These are phyloP conservation scores for Onygenales sp. DNA, from an alignment of 2,329 filamentous ascomycete genomes.

Conservation along the genomic window DNA sequence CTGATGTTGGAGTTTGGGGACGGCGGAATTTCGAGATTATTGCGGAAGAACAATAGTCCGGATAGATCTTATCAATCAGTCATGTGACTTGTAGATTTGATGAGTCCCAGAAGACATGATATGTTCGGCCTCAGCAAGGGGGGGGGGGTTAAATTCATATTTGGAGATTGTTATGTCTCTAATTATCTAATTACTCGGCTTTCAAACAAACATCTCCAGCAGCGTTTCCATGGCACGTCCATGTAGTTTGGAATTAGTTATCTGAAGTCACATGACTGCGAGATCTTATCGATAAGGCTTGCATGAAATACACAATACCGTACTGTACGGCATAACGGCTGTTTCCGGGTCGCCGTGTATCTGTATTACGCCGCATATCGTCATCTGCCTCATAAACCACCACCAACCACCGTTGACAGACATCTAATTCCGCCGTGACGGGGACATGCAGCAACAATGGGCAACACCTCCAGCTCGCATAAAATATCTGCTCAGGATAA, in stretches of 20 bases:
- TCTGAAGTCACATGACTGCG: background rate
- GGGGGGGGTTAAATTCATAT: background rate
- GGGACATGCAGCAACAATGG: constrained; percentile 43
- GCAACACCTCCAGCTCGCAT: constrained; percentile 53
- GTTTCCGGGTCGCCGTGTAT: background rate
- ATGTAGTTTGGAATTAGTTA: background rate
- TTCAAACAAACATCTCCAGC: no score
- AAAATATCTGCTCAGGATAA: constrained; percentile 76
- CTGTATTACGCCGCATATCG: background rate
- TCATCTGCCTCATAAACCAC: background rate
- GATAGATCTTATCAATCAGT: background rate
- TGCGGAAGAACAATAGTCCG: background rate
- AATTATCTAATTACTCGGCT: background rate
- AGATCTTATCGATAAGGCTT: constrained; percentile 8
- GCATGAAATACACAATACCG: background rate
- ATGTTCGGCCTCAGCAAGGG: background rate
- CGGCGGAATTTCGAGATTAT: background rate
- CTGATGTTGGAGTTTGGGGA: no score
- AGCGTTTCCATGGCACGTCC: background rate
- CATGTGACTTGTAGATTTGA: background rate
- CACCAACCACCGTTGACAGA: background rate
- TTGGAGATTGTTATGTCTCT: no score
- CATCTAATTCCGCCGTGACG: background rate
- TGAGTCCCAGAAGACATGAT: background rate
- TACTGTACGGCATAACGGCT: background rate